phyloP scores from a whole-genome alignment of 1,284 basidiomycete genomes.

The Amylostereum areolatum region DNA sequence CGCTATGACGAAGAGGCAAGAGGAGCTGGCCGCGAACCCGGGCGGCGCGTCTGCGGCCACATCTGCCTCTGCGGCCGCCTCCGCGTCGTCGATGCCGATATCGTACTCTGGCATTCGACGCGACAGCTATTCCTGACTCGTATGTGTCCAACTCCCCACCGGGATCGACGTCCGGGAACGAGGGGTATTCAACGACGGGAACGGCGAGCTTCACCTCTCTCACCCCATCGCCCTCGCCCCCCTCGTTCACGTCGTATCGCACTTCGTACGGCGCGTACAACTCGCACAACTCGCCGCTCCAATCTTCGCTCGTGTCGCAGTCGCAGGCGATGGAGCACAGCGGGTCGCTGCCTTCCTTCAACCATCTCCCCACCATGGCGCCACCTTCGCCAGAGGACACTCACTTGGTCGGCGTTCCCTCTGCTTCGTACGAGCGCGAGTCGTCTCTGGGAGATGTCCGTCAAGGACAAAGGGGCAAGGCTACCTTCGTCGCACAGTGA shows the following conservation, averaged over 20 bases:
- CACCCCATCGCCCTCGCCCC: conserved; percentile 58
- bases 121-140: conserved; percentile 42
- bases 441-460: conserved; percentile 7
- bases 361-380: conserved; percentile 24
- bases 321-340: conserved; percentile 20
- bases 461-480: conserved; percentile 8
- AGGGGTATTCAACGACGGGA: conserved; percentile 44
- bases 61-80: no score
- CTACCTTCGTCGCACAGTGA: conserved; percentile 15
- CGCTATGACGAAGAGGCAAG: conserved; percentile 25
- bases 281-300: no score
- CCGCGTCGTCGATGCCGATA: conserved; percentile 34
- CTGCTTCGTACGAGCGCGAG: conserved; percentile 53
- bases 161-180: conserved; percentile 47
- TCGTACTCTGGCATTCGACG: conserved; percentile 27
- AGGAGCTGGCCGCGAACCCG: conserved; percentile 26
- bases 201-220: conserved; percentile 30
- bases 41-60: no score
- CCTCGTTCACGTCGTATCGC: conserved; percentile 34
- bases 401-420: no score
- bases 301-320: conserved; percentile 42
- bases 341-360: conserved; percentile 6
- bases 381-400: no score
- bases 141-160: conserved; percentile 43
- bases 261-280: no score